These are phyloP conservation scores for Kuraishia hungarica DNA, from an alignment of 805 yeast genomes.

Conservation along the genomic window DNA sequence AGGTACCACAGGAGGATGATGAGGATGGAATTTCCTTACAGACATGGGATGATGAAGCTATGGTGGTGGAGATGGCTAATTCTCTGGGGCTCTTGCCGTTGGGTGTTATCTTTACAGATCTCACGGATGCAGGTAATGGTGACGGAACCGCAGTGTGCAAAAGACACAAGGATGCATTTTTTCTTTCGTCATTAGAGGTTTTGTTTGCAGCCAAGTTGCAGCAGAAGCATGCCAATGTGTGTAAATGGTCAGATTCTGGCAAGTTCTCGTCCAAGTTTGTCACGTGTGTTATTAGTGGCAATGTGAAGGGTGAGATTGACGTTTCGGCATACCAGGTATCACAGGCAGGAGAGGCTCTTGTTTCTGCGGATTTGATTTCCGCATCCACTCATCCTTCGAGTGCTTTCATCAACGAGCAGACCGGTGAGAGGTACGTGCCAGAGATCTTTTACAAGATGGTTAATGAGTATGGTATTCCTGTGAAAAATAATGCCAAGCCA, in stretches of 20 bases:
- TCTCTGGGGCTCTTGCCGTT: conserved; percentile 59
- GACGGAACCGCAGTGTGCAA: conserved; percentile 89
- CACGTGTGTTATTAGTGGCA: conserved; percentile 92
- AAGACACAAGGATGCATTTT: conserved; percentile 87
- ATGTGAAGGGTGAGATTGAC: conserved; percentile 79
- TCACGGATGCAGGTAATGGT: conserved; percentile 77
- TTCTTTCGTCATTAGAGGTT: conserved; percentile 81
- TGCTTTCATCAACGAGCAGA: conserved; percentile 73
- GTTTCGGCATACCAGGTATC: conserved; percentile 87
- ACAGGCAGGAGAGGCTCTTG: conserved; percentile 78
- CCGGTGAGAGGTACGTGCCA: conserved; percentile 77
- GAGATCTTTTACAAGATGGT: conserved; percentile 79
- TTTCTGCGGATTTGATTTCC: conserved; percentile 73
- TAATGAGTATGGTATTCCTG: conserved; percentile 83
- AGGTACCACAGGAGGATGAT: conserved; percentile 83
- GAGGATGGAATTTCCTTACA: conserved; percentile 71
- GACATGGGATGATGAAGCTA: conserved; percentile 43
- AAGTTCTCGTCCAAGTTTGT: conserved; percentile 81
- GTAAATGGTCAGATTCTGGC: conserved; percentile 57
- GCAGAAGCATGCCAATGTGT: conserved; percentile 46
- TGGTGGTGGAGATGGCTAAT: conserved; percentile 45
- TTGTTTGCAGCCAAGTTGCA: conserved; percentile 79
- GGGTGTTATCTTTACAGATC: conserved; percentile 85
- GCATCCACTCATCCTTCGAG: conserved; percentile 89
- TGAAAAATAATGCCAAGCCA: conserved; percentile 84